Base-by-base conservation (phyloP, 1,284 basidiomycete genomes). In the Leucocoprinus gongylophorus region DNA sequence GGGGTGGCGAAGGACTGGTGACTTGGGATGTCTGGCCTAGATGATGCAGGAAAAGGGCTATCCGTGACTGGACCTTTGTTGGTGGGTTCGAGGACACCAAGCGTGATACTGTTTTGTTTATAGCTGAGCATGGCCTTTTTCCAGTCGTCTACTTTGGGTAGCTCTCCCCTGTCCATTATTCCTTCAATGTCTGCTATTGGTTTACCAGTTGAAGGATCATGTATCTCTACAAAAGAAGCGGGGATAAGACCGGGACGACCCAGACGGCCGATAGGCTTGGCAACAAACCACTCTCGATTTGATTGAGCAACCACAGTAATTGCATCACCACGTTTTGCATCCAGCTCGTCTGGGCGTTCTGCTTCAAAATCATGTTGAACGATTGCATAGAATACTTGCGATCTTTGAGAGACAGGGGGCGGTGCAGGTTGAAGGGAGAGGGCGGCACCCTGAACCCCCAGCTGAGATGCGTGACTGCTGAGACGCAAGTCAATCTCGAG, bases 131-230 rank as follows among this genome's bases (percentile, higher is more conserved):
- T 92, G 49, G 91, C 88, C 63, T 86, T 85, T 67, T 98, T 98
- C 97, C 97, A 99, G 58, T 98, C 95, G 65, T 98, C 95, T 12
- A 99, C 94, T 58, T 85, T 87, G 20, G 97, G 97, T 12, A 99
- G 77, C 54, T 88, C 85, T 18, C 91, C 91, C 23, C 79, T 79
- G 61, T 91, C 83, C 67, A 97, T 92, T 55, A 97, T 76, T 20
- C 79, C 75, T 23, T 84, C 79, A 5, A 95, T 78, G 56, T 93
- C 85, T 20, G 78, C 71, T 56, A 92, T 73, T 20, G 90, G 74
- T 55, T 79, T 74, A 42, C 88, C 93, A 3, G 95, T 92, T 6
- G 81, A 73, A 18, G 95, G 92, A 68, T 99, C 95, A 54, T 92
- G 87, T 38, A 99, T 88, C 69, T 97, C 88, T 57, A 99, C 94